phyloP scores from a whole-genome alignment of 1,139 yeast species.

The Saccharomycopsis hybrid region DNA sequence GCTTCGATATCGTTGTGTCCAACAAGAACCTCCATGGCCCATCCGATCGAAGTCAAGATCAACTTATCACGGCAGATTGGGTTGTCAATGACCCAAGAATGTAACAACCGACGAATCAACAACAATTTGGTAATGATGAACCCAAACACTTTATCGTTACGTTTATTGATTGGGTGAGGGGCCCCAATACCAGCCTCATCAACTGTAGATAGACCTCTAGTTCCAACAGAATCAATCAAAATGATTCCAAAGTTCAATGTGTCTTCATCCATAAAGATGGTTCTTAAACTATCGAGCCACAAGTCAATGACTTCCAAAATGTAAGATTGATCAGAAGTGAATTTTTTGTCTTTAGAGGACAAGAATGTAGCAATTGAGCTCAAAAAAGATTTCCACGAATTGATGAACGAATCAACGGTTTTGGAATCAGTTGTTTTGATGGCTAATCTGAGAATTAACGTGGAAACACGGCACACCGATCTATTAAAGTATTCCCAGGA shows the following conservation, averaged over 20 bases:
- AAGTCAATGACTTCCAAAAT: constrained; percentile 54
- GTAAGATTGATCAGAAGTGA: constrained; percentile 54
- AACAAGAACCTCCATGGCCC: constrained; percentile 57
- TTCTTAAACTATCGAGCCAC: constrained; percentile 40
- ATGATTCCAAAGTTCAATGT: constrained; percentile 36
- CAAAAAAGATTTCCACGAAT: constrained; percentile 32
- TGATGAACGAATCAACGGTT: constrained; percentile 32
- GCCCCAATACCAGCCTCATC: constrained; percentile 16
- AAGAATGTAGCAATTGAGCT: constrained; percentile 43
- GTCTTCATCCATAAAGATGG: constrained; percentile 35
- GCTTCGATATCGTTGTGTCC: constrained; percentile 52
- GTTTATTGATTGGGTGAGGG: constrained; percentile 9
- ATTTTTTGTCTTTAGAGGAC: constrained; percentile 38
- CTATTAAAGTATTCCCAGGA: constrained; percentile 62
- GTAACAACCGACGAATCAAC: constrained; percentile 52
- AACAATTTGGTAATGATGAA: constrained; percentile 52
- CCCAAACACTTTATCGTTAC: constrained; percentile 22
- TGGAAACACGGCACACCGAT: constrained; percentile 54
- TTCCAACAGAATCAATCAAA: constrained; percentile 47
- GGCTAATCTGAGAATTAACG: constrained; percentile 41
- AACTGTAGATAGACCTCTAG: constrained; percentile 37
- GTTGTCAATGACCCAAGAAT: constrained; percentile 38
- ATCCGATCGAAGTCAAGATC: constrained; percentile 46
- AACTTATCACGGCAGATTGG: constrained; percentile 38
- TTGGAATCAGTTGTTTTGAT: constrained; percentile 26